Percentiles rank a stretch among this genome's conserved stretches.
Evolutionary conservation across 2,329 filamentous ascomycete species (phyloP).

Genomic region (Pseudogymnoascus sp.): DNA sequence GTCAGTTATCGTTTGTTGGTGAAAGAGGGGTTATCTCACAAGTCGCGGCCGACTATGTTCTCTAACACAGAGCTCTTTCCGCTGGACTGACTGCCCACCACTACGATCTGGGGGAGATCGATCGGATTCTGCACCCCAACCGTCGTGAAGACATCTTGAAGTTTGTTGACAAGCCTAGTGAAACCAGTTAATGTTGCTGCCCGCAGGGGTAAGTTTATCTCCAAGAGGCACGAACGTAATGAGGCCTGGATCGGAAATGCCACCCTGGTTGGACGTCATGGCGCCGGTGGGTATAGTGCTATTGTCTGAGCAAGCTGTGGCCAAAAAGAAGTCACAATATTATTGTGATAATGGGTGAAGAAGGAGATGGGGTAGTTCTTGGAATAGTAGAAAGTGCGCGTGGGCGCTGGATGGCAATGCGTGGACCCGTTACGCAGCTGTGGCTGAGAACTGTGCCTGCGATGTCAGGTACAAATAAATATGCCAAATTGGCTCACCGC

Average conservation of each 20-base stretch:
- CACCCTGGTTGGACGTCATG: slow-evolving; percentile 37
- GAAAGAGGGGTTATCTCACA: slow-evolving; percentile 55
- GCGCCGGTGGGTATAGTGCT: slow-evolving; percentile 8
- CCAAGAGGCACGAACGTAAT: slow-evolving; percentile 47
- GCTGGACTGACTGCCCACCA: slow-evolving; percentile 96
- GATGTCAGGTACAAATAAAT: slow-evolving; percentile 8
- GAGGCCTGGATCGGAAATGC: slow-evolving; percentile 59
- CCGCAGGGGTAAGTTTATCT: slow-evolving; percentile 16
- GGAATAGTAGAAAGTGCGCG: slow-evolving; percentile 1
- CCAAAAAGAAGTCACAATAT: background rate
- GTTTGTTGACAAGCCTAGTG: slow-evolving; percentile 83
- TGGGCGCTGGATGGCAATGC: background rate
- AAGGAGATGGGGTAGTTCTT: background rate
- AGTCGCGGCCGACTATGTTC: slow-evolving; percentile 97
- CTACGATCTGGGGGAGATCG: slow-evolving; percentile 95
- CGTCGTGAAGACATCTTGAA: slow-evolving; percentile 98
- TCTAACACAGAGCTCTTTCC: slow-evolving; percentile 99
- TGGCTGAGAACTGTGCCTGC: background rate
- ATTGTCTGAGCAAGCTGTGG: slow-evolving; percentile 6
- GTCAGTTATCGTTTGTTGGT: slow-evolving; percentile 17
- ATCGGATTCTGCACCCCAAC: slow-evolving; percentile 99
- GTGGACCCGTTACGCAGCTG: slow-evolving; percentile 5
- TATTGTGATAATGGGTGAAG: background rate
- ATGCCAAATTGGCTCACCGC: background rate
- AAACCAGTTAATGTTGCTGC: slow-evolving; percentile 22